Evolutionary conservation across 2,329 filamentous ascomycete species (phyloP).

Genomic region (Diaporthe citri): DNA sequence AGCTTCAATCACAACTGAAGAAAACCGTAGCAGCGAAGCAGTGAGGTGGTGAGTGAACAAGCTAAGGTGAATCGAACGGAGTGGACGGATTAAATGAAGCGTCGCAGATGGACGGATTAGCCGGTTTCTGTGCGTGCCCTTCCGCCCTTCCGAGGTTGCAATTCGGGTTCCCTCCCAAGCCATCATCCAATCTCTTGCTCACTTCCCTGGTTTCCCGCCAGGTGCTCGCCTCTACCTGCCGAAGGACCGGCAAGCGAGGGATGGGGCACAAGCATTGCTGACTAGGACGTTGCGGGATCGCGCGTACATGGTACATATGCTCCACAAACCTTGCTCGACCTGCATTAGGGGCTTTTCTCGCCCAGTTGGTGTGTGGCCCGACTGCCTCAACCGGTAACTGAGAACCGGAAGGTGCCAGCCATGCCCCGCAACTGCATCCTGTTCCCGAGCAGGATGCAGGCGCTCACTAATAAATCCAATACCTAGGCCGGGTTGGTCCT

Average conservation of each 20-base stretch:
- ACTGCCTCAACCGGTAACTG: conserved; percentile 25
- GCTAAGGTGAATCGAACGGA: neutral
- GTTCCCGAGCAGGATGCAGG: conserved; percentile 19
- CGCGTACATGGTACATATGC: neutral
- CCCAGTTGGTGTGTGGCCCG: neutral
- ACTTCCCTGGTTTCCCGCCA: conserved; percentile 4
- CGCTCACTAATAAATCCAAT: conserved; percentile 9
- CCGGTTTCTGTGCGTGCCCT: neutral
- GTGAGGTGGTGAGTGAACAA: neutral
- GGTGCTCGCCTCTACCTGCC: conserved; percentile 24
- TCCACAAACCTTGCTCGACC: conserved; percentile 21
- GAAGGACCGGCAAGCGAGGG: neutral
- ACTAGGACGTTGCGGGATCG: neutral
- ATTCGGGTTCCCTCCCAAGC: conserved; percentile 12
- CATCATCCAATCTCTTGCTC: conserved; percentile 7
- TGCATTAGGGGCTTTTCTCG: neutral
- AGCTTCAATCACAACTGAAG: neutral
- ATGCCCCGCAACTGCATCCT: conserved; percentile 22
- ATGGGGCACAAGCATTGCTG: neutral
- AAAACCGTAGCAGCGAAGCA: neutral
- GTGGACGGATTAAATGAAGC: neutral
- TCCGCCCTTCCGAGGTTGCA: conserved; percentile 11
- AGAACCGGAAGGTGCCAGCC: conserved; percentile 23
- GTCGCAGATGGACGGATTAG: neutral
- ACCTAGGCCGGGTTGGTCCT: neutral